Conservation (phyloP, 129 eudicot genomes). For the Arctium minus region DNA sequence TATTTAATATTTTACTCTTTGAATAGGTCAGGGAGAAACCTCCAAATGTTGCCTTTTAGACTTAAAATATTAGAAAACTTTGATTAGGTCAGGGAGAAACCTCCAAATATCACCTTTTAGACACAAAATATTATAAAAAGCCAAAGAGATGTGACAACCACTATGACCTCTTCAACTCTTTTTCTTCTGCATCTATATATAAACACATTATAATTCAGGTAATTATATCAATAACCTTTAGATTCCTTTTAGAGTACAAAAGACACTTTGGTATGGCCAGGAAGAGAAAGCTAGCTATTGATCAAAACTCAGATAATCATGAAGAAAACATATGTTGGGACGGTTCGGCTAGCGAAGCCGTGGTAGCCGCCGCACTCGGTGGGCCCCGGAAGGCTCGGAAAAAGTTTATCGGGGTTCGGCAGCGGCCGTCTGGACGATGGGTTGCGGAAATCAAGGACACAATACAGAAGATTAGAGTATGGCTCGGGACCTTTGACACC, state of each 20-base stretch:
- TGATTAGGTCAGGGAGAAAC: conserved; percentile 10
- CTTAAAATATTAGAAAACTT: background rate
- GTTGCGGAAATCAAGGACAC: conserved; percentile 89
- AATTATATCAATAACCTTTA: conserved; percentile 2
- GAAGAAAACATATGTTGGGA: conserved; percentile 42
- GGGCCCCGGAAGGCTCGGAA: conserved; percentile 47
- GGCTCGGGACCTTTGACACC: conserved; percentile 83
- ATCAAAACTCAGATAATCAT: conserved; percentile 7
- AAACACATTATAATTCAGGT: conserved; percentile 10
- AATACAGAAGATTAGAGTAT: conserved; percentile 73
- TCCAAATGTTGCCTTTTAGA: conserved; percentile 17
- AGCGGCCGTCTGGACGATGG: conserved; percentile 83
- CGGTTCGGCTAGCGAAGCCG: conserved; percentile 44
- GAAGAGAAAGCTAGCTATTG: conserved; percentile 52
- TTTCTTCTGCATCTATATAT: conserved; percentile 19
- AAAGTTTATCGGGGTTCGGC: conserved; percentile 70
- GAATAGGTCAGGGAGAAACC: background rate
- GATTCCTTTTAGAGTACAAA: background rate
- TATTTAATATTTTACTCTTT: background rate
- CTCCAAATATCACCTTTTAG: conserved; percentile 30
- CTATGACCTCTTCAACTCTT: conserved; percentile 42
- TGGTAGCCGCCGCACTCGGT: conserved; percentile 35
- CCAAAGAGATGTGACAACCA: conserved; percentile 19
- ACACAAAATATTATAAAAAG: conserved; percentile 9
- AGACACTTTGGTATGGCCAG: conserved; percentile 41